Conservation (phyloP, 257 asterid species). For the Jacaranda mimosifolia region DNA sequence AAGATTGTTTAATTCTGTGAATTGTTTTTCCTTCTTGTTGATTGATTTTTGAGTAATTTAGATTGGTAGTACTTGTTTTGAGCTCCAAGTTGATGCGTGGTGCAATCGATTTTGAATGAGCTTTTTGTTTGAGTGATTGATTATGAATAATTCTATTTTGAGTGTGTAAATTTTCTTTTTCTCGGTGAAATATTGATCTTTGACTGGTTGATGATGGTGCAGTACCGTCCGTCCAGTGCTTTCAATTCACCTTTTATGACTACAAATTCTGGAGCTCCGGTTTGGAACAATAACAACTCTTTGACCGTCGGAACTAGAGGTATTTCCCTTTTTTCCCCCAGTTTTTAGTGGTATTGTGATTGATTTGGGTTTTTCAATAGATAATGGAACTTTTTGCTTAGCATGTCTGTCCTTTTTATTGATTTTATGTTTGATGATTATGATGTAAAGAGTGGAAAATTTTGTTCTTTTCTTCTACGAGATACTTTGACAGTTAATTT, state of each 20-base stretch:
- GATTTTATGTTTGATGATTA: slow-evolving; percentile 21
- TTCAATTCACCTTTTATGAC: slow-evolving; percentile 76
- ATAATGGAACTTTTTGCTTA: neutral
- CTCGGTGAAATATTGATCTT: slow-evolving; percentile 20
- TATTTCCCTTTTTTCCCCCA: neutral
- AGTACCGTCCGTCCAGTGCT: slow-evolving; percentile 86
- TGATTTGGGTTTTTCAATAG: neutral
- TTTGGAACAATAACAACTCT: slow-evolving; percentile 78
- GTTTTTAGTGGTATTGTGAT: neutral
- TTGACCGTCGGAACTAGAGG: slow-evolving; percentile 82
- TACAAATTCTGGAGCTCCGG: slow-evolving; percentile 87
- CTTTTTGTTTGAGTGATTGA: neutral
- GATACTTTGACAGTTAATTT: slow-evolving; percentile 2
- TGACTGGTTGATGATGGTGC: slow-evolving; percentile 44
- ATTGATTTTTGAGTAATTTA: slow-evolving; percentile 14
- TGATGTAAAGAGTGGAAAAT: neutral
- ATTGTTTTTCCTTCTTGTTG: neutral
- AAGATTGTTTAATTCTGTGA: slow-evolving; percentile 1
- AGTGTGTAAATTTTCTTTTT: neutral
- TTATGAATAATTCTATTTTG: neutral
- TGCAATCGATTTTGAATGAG: neutral
- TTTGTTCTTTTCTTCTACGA: neutral
- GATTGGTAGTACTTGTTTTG: neutral
- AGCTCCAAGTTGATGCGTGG: slow-evolving; percentile 15
- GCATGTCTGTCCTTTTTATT: slow-evolving; percentile 2